These are phyloP conservation scores for Sordariomycetes sp. DNA, from an alignment of 2,329 filamentous ascomycete species.

Conservation along the genomic window DNA sequence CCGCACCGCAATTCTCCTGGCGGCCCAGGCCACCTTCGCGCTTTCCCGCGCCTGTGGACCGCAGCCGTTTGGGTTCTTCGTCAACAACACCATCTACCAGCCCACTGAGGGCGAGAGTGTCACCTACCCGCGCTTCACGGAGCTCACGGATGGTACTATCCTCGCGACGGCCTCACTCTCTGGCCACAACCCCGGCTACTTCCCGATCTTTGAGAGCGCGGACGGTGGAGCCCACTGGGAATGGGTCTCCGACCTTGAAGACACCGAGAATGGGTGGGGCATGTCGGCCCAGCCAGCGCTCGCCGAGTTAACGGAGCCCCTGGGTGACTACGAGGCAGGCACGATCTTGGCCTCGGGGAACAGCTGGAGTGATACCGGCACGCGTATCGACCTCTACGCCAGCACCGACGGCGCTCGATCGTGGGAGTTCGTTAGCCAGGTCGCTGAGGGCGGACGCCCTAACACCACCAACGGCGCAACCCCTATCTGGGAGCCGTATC, in stretches of 20 bases:
- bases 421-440: conserved; percentile 58
- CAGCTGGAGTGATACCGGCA: conserved; percentile 47
- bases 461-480: conserved; percentile 47
- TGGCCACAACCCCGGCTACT: background rate
- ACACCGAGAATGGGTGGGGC: conserved; percentile 54
- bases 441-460: conserved; percentile 50
- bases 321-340: conserved; percentile 49
- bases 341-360: conserved; percentile 54
- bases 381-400: conserved; percentile 61
- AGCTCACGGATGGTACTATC: conserved; percentile 1
- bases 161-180: background rate
- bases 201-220: conserved; percentile 40
- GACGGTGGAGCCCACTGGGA: conserved; percentile 50
- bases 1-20: background rate
- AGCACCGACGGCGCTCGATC: conserved; percentile 47
- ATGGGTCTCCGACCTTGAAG: conserved; percentile 50
- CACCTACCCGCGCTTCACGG: conserved; percentile 1
- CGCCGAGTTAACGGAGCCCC: conserved; percentile 46
- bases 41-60: background rate
- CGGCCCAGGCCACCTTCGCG: background rate
- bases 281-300: conserved; percentile 60
- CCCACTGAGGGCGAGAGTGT: background rate
- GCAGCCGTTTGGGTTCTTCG: conserved; percentile 1
- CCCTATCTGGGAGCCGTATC: conserved; percentile 64
- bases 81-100: conserved; percentile 3